phyloP scores from a whole-genome alignment of 1,284 basidiomycete species.

The Ustilago tritici region DNA sequence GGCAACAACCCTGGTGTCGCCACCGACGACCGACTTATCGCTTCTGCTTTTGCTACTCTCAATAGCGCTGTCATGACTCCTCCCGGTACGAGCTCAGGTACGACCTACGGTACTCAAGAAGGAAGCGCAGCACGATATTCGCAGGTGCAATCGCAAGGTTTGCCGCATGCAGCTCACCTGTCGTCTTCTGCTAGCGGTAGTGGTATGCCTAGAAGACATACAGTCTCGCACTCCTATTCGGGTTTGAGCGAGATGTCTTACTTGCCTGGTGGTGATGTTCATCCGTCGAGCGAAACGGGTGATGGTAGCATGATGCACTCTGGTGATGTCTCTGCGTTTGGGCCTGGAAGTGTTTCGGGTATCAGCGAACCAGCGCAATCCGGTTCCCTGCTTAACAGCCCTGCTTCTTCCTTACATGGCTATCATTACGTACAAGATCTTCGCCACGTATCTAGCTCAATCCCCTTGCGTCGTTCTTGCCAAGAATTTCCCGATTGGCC shows the following conservation, averaged over 20 bases:
- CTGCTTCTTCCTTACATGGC: conserved; percentile 44
- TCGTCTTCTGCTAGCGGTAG: conserved; percentile 3
- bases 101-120: conserved; percentile 11
- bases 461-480: conserved; percentile 33
- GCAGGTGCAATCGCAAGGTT: conserved; percentile 25
- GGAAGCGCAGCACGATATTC: conserved; percentile 8
- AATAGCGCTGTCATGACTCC: conserved; percentile 42
- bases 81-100: conserved; percentile 34
- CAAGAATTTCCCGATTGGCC: conserved; percentile 45
- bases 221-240: conserved; percentile 40
- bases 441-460: conserved; percentile 33
- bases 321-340: conserved; percentile 25
- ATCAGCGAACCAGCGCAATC: conserved; percentile 30
- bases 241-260: conserved; percentile 34
- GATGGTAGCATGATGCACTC: conserved; percentile 21
- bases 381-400: conserved; percentile 46
- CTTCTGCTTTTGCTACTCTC: conserved; percentile 49
- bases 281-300: conserved; percentile 18
- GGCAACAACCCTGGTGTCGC: conserved; percentile 18
- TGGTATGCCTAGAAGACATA: conserved; percentile 42
- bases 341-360: conserved; percentile 14
- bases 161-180: conserved; percentile 6
- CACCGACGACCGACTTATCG: conserved; percentile 38
- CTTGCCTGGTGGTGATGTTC: conserved; percentile 8
- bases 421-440: conserved; percentile 35